phyloP scores from a whole-genome alignment of 208 protist genomes.

The Endotrypanum monterogeii region DNA sequence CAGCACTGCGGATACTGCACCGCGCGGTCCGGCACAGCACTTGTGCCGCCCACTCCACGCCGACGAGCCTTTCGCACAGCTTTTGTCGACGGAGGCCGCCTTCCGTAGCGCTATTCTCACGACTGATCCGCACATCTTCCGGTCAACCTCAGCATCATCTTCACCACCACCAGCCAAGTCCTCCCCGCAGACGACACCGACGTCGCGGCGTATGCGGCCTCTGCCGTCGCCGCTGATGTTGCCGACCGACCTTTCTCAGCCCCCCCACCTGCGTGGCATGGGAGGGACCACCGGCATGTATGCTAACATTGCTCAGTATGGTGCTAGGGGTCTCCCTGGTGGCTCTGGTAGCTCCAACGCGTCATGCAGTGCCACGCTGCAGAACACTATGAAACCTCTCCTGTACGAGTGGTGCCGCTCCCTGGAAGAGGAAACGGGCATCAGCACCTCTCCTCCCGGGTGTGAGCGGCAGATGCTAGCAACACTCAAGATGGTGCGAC shows the following conservation, averaged over 20 bases:
- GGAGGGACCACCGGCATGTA: neutral
- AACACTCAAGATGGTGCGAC: slow-evolving; percentile 18
- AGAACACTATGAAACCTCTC: slow-evolving; percentile 28
- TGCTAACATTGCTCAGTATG: neutral
- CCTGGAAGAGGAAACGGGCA: slow-evolving; percentile 6
- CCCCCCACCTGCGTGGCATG: neutral
- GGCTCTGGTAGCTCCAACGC: neutral
- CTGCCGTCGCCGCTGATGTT: neutral
- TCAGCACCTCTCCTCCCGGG: slow-evolving; percentile 1
- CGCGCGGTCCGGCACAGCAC: slow-evolving; percentile 10
- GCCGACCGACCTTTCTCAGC: neutral
- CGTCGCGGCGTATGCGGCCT: too few relatives aligned
- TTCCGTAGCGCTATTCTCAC: slow-evolving; percentile 25
- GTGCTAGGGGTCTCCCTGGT: neutral
- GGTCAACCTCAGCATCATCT: slow-evolving; percentile 2
- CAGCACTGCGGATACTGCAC: neutral
- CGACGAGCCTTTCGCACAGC: slow-evolving; percentile 17
- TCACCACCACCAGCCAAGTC: slow-evolving; percentile 1
- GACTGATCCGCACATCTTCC: slow-evolving; percentile 29
- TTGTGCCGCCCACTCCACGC: slow-evolving; percentile 24
- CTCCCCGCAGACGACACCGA: neutral
- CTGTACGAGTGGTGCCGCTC: slow-evolving; percentile 28
- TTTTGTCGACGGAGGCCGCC: slow-evolving; percentile 22
- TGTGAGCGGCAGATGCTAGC: slow-evolving; percentile 8
- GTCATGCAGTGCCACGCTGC: slow-evolving; percentile 15